A percentile compares a stretch with the other conserved stretches of the same genome.
Conservation (phyloP, 2,329 filamentous ascomycete species). For the Fulvia fulva region DNA sequence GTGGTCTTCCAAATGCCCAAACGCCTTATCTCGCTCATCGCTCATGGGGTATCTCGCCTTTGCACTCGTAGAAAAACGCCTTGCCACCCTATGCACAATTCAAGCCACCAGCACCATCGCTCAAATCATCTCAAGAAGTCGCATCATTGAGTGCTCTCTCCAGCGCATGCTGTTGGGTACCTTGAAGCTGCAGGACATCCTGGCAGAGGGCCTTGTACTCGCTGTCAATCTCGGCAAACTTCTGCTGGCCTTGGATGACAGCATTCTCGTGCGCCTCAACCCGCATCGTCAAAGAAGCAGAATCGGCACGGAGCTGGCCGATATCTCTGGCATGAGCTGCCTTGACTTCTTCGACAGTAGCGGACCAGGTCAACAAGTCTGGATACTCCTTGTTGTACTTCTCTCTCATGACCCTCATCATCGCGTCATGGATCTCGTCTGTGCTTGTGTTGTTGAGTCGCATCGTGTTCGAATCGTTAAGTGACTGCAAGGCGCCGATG, state of each 20-base stretch:
- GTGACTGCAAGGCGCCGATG: neutral
- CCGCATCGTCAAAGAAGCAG: neutral
- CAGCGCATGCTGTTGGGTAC: neutral
- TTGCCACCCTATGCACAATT: neutral
- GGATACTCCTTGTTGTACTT: conserved; percentile 3
- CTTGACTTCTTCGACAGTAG: neutral
- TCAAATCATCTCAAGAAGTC: neutral
- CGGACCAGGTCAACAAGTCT: neutral
- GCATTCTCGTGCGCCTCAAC: neutral
- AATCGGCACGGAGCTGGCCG: neutral
- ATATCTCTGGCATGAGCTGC: neutral
- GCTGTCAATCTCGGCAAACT: neutral
- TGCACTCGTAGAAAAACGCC: neutral
- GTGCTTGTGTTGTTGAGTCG: conserved; percentile 8
- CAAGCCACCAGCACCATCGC: neutral
- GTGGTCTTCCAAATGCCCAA: neutral
- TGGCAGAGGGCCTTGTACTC: neutral
- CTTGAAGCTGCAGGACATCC: neutral
- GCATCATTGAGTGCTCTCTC: neutral
- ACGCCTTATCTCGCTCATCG: neutral
- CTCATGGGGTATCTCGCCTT: neutral
- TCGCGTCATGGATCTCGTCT: conserved; percentile 1
- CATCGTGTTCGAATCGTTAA: neutral
- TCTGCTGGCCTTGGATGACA: neutral
- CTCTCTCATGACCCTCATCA: conserved; percentile 2